phyloP scores from a whole-genome alignment of 352 stramenopile species.

The Pythium pyrilobum region DNA sequence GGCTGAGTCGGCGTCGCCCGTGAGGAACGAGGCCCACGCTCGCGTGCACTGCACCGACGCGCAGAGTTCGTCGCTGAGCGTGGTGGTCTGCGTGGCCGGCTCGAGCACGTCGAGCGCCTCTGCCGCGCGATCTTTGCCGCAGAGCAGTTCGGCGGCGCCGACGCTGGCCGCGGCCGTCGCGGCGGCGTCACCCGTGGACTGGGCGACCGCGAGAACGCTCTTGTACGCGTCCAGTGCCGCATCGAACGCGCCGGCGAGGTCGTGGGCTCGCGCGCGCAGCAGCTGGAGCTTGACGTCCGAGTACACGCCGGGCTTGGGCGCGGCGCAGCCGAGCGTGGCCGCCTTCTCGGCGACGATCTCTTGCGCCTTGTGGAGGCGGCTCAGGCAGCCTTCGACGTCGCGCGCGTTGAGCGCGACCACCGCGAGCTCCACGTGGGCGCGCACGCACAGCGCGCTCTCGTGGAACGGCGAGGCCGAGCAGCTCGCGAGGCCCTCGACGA shows the following conservation, averaged over 20 bases:
- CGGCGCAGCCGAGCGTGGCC: constrained; percentile 26
- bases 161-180: constrained; percentile 24
- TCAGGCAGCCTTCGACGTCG: constrained; percentile 60
- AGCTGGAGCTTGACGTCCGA: constrained; percentile 48
- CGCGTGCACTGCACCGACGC: constrained; percentile 24
- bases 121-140: constrained; percentile 19
- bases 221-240: constrained; percentile 43
- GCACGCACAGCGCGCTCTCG: constrained; percentile 53
- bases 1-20: constrained; percentile 30
- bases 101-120: constrained; percentile 36
- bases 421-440: constrained; percentile 49
- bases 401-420: constrained; percentile 31
- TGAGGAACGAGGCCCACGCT: constrained; percentile 34
- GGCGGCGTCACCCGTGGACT: constrained; percentile 18
- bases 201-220: constrained; percentile 12
- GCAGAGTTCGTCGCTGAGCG: constrained; percentile 14
- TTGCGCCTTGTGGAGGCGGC: constrained; percentile 37
- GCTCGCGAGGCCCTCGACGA: constrained; percentile 55
- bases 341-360: constrained; percentile 42
- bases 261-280: constrained; percentile 45
- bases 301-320: constrained; percentile 37
- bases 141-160: constrained; percentile 42
- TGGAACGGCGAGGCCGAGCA: constrained; percentile 63
- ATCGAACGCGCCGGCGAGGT: constrained; percentile 43
- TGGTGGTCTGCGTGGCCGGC: not conserved